Evolutionary conservation across 2,329 filamentous ascomycete genomes (phyloP).

Genomic region (Pyrenochaeta sp.): DNA sequence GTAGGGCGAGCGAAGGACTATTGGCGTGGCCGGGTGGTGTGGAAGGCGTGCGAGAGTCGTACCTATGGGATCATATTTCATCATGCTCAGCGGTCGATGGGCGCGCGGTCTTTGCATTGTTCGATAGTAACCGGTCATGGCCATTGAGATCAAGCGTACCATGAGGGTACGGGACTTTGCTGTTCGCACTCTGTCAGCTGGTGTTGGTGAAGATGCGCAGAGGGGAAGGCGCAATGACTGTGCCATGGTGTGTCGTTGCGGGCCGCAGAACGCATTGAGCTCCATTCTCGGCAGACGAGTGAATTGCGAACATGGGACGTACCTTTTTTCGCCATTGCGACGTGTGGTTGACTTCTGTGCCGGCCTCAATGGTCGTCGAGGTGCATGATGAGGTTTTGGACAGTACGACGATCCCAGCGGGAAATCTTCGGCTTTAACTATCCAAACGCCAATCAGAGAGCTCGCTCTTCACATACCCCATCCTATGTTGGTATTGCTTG

Average conservation of each 20-base stretch:
- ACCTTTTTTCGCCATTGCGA: slow-evolving; percentile 48
- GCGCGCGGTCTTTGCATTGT: slow-evolving; percentile 84
- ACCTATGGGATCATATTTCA: slow-evolving; percentile 99
- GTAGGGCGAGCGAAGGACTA: neutral
- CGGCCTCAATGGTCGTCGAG: slow-evolving; percentile 20
- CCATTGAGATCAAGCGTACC: slow-evolving; percentile 97
- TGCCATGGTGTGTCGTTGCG: neutral
- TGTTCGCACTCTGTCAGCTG: slow-evolving; percentile 50
- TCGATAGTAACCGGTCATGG: slow-evolving; percentile 97
- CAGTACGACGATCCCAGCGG: slow-evolving; percentile 22
- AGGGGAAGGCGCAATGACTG: neutral
- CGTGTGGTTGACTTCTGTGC: slow-evolving; percentile 11
- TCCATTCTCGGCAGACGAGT: too few species aligned
- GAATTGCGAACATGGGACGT: slow-evolving; percentile 1
- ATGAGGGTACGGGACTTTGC: slow-evolving; percentile 91
- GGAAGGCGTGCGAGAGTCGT: slow-evolving; percentile 44
- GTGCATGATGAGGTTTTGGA: slow-evolving; percentile 27
- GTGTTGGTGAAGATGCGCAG: slow-evolving; percentile 2
- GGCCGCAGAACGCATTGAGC: neutral
- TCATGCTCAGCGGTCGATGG: slow-evolving; percentile 87
- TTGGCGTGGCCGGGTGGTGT: neutral
- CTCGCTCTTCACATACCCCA: too few species aligned
- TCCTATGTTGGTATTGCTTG: too few species aligned
- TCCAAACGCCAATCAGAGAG: slow-evolving; percentile 1
- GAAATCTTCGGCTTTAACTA: slow-evolving; percentile 19